phyloP scores from a whole-genome alignment of 1,139 yeast genomes.

The Yamadazyma siamensis region DNA sequence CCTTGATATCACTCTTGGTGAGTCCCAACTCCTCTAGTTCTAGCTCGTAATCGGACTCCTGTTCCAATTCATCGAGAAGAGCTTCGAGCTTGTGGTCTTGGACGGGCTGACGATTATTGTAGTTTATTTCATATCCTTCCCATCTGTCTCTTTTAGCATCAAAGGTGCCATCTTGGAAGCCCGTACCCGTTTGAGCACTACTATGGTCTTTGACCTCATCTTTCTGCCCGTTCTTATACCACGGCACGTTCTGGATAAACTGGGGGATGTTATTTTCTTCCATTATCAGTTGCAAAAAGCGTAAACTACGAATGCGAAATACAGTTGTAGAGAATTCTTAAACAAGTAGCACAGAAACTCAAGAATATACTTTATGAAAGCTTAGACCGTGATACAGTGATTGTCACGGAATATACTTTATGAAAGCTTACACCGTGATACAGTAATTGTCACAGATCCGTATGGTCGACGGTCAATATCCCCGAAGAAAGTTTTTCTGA shows the following conservation, averaged over 20 bases:
- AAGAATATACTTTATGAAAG: no score
- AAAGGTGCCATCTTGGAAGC: slow-evolving; percentile 35
- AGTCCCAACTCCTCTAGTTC: slow-evolving; percentile 50
- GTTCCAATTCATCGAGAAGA: slow-evolving; percentile 27
- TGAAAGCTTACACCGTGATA: no score
- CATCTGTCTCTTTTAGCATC: slow-evolving; percentile 76
- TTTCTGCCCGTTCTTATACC: slow-evolving; percentile 14
- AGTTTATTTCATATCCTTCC: slow-evolving; percentile 66
- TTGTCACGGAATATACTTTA: no score
- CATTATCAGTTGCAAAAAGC: no score
- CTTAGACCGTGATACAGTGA: no score
- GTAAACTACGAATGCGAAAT: not conserved
- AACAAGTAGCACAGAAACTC: no score
- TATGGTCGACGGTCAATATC: no score
- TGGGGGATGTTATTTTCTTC: slow-evolving; percentile 15
- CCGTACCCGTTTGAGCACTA: slow-evolving; percentile 11
- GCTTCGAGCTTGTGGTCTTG: slow-evolving; percentile 5
- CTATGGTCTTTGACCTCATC: slow-evolving; percentile 31
- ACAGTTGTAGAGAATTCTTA: no score
- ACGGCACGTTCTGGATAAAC: slow-evolving; percentile 15
- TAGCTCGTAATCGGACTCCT: slow-evolving; percentile 48
- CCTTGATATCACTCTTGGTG: slow-evolving; percentile 21
- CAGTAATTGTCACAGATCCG: no score
- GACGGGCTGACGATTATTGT: slow-evolving; percentile 34
- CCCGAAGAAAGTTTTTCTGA: no score